Base-by-base conservation (phyloP, 768 basidiomycete genomes). In the Tulasnella sp. region DNA sequence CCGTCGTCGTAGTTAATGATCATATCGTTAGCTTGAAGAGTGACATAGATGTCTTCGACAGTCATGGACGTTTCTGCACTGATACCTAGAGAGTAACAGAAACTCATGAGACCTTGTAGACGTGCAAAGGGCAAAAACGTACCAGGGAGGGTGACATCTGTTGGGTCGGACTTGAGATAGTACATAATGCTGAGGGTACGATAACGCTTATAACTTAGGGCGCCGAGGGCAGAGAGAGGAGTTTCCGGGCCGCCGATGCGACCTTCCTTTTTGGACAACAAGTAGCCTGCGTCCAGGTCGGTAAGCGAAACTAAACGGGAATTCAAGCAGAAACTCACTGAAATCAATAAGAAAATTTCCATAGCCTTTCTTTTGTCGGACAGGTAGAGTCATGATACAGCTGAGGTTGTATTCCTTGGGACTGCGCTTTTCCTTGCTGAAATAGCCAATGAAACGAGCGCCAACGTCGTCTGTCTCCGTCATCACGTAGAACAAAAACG, bases 361-460 rank as follows among this genome's bases (percentile, higher is more conserved):
- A 96, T 97, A 99, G 0, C 97, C 97, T 83, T 92, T 91, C 78
- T 97, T 85, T 83, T 98, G 97, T 79, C 96, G 86, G 49, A 98
- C 92, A 1, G 97, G 97, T 25, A 99, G 85, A 22, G 97, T 99
- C 96, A 99, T 98, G 81, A 99, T 99, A 86, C 97, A 99, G 83
- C 95, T 97, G 79, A 99, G 90, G 84, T 99, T 99, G 83, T 95
- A 96, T 81, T 95, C 93, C 84, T 95, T 96, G 75, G 92, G 91
- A 82, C 94, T 96, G 72, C 94, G 87, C 85, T 99, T 99, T 87
- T 99, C 97, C 83, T 99, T 99, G 84, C 92, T 94, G 82, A 99
- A 99, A 83, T 99, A 99, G 9, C 97, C 97, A 73, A 99, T 92
- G 81, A 99, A 99, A 73, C 93, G 91, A 37, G 95, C 92, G 7